phyloP scores from a whole-genome alignment of 2,329 filamentous ascomycete species.

The Colletotrichum musae region DNA sequence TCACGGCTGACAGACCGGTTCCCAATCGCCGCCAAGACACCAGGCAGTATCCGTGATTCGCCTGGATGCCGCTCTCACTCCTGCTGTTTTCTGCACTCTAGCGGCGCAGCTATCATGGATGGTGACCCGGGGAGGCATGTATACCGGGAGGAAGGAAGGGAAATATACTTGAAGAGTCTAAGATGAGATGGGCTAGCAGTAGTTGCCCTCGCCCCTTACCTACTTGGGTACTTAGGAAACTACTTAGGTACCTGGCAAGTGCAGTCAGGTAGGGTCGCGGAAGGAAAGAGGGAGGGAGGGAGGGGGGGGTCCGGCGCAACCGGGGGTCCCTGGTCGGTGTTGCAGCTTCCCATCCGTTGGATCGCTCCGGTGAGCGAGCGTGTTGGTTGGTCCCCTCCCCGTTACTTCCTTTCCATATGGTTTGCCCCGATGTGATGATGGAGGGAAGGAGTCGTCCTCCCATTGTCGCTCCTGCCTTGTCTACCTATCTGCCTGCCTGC shows the following conservation, averaged over 20 bases:
- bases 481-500: not conserved
- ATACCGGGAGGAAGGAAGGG: constrained; percentile 9
- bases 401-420: constrained; percentile 4
- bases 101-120: constrained; percentile 35
- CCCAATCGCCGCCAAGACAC: constrained; percentile 26
- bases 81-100: constrained; percentile 11
- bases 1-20: constrained; percentile 21
- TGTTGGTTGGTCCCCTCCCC: constrained; percentile 31
- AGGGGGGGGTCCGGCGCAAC: not conserved
- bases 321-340: constrained; percentile 10
- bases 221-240: too few relatives aligned
- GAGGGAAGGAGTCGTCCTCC: not conserved
- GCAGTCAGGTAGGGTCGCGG: constrained; percentile 16
- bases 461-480: not conserved
- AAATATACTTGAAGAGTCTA: not conserved
- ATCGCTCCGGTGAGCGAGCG: constrained; percentile 26
- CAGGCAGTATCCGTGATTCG: not conserved
- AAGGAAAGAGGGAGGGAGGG: constrained; percentile 33
- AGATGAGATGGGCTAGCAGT: constrained; percentile 14
- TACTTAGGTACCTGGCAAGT: not conserved
- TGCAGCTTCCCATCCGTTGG: constrained; percentile 35
- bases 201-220: constrained; percentile 10
- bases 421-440: constrained; percentile 12
- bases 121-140: constrained; percentile 17
- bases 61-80: constrained; percentile 1